Percentiles rank a stretch among this genome's conserved stretches.
Evolutionary conservation across 306 rosid genomes (phyloP).

Genomic region (Lotus japonicus): DNA sequence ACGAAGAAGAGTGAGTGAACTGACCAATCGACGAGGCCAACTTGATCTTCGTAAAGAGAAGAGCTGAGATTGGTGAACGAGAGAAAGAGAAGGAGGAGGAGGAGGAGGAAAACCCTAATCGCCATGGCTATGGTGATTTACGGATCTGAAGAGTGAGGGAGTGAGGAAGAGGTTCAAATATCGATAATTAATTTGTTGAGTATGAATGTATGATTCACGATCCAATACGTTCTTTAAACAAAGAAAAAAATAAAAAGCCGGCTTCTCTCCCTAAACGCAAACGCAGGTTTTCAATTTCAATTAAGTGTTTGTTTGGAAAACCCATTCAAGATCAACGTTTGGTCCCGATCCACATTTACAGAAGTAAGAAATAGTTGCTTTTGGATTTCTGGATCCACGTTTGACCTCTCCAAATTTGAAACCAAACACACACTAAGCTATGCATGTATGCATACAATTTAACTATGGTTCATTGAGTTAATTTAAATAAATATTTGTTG

Average conservation of each 20-base stretch:
- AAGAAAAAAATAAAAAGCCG: too few species aligned
- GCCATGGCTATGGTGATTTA: conserved; percentile 65
- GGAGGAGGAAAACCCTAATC: conserved; percentile 48
- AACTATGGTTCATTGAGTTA: too few species aligned
- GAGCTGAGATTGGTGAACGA: conserved; percentile 22
- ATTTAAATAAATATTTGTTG: too few species aligned
- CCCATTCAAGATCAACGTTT: too few species aligned
- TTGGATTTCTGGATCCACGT: too few species aligned
- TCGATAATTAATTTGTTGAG: not conserved
- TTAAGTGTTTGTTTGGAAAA: too few species aligned
- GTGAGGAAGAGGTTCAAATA: not conserved
- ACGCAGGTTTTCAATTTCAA: conserved; percentile 7
- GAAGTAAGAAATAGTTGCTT: too few species aligned
- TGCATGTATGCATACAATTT: too few species aligned
- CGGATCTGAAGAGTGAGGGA: conserved; percentile 40
- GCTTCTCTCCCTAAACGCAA: not conserved
- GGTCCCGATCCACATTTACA: too few species aligned
- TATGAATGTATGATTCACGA: not conserved
- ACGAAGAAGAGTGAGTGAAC: conserved; percentile 21
- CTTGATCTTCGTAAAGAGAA: conserved; percentile 90
- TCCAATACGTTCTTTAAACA: too few species aligned
- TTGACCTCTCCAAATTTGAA: too few species aligned
- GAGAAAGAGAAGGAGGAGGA: conserved; percentile 32
- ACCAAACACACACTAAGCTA: too few species aligned
- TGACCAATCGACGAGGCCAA: conserved; percentile 94